phyloP scores from a whole-genome alignment of 345 rosid species.

The Syzygium grande region DNA sequence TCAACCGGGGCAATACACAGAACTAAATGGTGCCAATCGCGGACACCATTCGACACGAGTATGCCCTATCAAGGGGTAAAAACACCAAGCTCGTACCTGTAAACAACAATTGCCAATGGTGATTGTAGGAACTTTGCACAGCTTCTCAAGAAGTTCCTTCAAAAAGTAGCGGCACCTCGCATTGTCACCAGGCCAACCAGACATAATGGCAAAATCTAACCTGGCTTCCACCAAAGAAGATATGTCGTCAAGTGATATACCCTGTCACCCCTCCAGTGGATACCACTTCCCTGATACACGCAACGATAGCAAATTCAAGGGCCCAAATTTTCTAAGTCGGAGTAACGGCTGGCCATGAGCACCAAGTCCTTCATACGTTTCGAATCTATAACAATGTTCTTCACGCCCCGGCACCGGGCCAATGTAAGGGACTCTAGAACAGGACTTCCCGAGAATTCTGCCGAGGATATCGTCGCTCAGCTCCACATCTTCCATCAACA shows the following conservation, averaged over 20 bases:
- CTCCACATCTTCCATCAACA: background rate
- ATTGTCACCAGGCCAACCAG: background rate
- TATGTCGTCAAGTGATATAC: background rate
- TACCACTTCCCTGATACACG: background rate
- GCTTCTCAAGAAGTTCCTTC: background rate
- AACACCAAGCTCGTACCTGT: background rate
- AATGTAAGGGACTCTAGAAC: background rate
- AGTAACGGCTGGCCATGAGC: background rate
- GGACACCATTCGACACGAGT: background rate
- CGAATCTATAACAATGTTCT: background rate
- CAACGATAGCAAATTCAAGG: background rate
- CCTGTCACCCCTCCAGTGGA: too few relatives aligned
- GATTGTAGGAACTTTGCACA: background rate
- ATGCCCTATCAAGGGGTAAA: background rate
- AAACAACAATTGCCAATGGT: background rate
- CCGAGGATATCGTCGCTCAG: background rate
- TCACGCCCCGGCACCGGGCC: background rate
- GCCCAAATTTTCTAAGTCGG: background rate
- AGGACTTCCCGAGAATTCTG: background rate
- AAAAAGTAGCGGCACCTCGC: background rate
- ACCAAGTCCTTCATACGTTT: background rate
- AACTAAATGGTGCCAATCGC: background rate
- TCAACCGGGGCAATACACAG: background rate
- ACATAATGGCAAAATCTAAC: background rate
- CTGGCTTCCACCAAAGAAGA: background rate